Base-by-base conservation (phyloP, 495 filamentous ascomycete species). In the Aspergillus taichungensis region DNA sequence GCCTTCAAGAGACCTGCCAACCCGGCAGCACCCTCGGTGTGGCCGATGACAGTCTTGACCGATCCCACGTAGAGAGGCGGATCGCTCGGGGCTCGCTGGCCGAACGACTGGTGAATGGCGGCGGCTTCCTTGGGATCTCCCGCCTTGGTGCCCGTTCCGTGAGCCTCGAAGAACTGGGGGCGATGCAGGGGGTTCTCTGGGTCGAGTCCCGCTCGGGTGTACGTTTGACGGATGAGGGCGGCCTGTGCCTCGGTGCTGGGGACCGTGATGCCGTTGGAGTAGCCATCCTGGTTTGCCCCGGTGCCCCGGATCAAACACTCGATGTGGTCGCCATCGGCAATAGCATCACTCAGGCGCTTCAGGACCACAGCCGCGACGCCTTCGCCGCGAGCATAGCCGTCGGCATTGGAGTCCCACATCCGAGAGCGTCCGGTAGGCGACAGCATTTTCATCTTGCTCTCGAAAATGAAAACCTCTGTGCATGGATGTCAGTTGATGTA, bases 351-450 rank as follows among this genome's bases (percentile, higher is more conserved):
- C 3, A 63, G 41, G 0, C 14, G 30, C 37, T 66, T 72, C 5
- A 73, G 18, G 12, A 57, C 56, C 2, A 69, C 39, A 0, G 57
- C 54, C 13, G 28, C 50, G 9, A 68, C 52, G 0, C 57, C 62
- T 48, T 86, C 83, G n/a, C 72, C 83, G 13, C 81, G 72, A 0
- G 63, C 78, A 52, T 80, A 86, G 0, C 83, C 83, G 46, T 80
- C 73, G 0, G 78, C 83, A 12, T 63, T 50, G 3, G 64, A 61
- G 51, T 83, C 80, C 57, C 59, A 70, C 61, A 64, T 67, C 5
- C 45, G 54, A 13, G 32, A 53, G 0, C 53, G 37, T 0, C 59
- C 52, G 0, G 13, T 43, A 13, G 61, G 52, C 0, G 59, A 46
- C 78, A 87, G 1, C 72, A 75, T 49, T 75, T 66, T 33, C 74